These are phyloP conservation scores for Peronospora destructor DNA, from an alignment of 352 stramenopile genomes.

Conservation along the genomic window DNA sequence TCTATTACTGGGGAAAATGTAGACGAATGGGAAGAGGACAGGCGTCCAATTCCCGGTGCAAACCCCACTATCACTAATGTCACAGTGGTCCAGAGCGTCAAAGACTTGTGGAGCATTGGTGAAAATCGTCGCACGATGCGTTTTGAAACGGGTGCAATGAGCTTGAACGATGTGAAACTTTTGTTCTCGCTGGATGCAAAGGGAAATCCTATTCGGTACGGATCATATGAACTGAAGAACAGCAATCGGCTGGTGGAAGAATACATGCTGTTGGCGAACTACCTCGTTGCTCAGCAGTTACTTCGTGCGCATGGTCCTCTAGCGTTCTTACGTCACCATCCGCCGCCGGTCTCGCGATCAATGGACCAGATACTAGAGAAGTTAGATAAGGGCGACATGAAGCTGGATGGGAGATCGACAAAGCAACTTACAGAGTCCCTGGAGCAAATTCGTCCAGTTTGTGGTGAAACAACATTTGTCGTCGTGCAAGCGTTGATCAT, in stretches of 20 bases:
- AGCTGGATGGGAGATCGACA: constrained; percentile 76
- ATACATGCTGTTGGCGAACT: constrained; percentile 99
- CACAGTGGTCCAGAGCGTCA: constrained; percentile 57
- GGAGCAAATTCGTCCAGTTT: constrained; percentile 55
- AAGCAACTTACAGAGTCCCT: constrained; percentile 83
- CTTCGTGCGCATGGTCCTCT: constrained; percentile 80
- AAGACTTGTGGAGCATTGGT: constrained; percentile 58
- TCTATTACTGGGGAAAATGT: constrained; percentile 64
- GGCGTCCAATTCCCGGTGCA: constrained; percentile 36
- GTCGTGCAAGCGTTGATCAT: constrained; percentile 91
- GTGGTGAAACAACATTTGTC: constrained; percentile 76
- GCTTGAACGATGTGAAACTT: constrained; percentile 90
- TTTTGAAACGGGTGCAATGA: constrained; percentile 90
- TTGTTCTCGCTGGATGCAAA: constrained; percentile 90
- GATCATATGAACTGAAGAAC: constrained; percentile 90
- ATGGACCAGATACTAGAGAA: constrained; percentile 41
- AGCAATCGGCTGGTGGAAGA: constrained; percentile 95
- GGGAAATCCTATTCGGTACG: constrained; percentile 83
- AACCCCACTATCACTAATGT: constrained; percentile 46
- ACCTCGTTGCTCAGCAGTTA: constrained; percentile 93
- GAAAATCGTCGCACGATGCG: constrained; percentile 68
- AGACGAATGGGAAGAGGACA: constrained; percentile 59
- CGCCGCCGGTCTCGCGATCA: constrained; percentile 49
- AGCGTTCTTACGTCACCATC: constrained; percentile 89
- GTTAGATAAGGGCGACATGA: constrained; percentile 51